phyloP scores from a whole-genome alignment of 2,329 filamentous ascomycete genomes.

The Elsinoe arachidis region DNA sequence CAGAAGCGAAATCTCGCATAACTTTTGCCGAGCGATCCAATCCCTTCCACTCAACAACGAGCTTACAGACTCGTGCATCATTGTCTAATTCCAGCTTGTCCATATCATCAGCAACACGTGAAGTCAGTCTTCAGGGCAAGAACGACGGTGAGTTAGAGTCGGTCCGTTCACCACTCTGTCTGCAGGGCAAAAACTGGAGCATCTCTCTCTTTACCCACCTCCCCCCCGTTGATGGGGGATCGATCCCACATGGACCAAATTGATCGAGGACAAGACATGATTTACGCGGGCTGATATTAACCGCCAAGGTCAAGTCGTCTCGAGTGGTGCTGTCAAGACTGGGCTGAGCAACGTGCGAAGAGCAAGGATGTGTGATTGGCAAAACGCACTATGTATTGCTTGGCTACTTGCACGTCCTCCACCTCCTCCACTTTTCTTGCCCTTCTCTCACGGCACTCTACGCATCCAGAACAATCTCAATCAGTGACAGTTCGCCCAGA shows the following conservation, averaged over 20 bases:
- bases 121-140: background rate
- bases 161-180: background rate
- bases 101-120: background rate
- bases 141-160: background rate
- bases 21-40: background rate
- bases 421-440: background rate
- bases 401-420: background rate
- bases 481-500: constrained; percentile 19
- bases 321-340: background rate
- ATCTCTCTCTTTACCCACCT: background rate
- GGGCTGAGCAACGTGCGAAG: constrained; percentile 2
- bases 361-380: constrained; percentile 8
- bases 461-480: constrained; percentile 17
- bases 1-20: background rate
- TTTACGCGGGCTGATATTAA: background rate
- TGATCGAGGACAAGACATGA: constrained; percentile 4
- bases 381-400: constrained; percentile 4
- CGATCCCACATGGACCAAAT: constrained; percentile 7
- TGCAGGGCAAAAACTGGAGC: constrained; percentile 4
- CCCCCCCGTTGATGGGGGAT: background rate
- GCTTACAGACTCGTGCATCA: background rate
- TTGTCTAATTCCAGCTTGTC: background rate
- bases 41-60: background rate
- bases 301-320: background rate
- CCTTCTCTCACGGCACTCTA: background rate